These are phyloP conservation scores for Mycena galopus DNA, from an alignment of 768 basidiomycete species.

Conservation along the genomic window DNA sequence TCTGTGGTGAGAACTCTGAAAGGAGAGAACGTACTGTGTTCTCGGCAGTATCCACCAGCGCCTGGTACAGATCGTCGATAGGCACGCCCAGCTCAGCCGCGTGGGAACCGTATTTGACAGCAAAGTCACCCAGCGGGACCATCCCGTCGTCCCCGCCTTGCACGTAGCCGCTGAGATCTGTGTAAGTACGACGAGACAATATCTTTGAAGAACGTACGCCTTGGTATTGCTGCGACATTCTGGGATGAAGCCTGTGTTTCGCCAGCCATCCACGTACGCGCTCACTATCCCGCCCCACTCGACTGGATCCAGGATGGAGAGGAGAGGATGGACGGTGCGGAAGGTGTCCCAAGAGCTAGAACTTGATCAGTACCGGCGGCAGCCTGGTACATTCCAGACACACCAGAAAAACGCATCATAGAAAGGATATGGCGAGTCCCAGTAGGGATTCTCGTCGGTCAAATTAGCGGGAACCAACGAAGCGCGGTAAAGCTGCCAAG, in stretches of 20 bases:
- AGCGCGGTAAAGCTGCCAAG: conserved; percentile 59
- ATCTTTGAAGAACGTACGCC: conserved; percentile 46
- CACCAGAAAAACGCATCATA: conserved; percentile 67
- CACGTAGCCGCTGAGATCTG: conserved; percentile 55
- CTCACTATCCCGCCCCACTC: conserved; percentile 64
- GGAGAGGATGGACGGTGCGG: conserved; percentile 64
- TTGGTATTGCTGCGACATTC: conserved; percentile 66
- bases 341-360: conserved; percentile 67
- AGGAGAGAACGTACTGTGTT: conserved; percentile 55
- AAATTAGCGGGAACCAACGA: conserved; percentile 66
- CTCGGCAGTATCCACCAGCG: conserved; percentile 64
- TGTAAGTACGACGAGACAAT: background rate
- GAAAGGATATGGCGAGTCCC: conserved; percentile 60
- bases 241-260: conserved; percentile 62
- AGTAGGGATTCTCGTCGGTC: conserved; percentile 65
- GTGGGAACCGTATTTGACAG: conserved; percentile 56
- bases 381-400: conserved; percentile 3
- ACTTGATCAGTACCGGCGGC: background rate
- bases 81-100: conserved; percentile 57
- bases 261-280: conserved; percentile 65
- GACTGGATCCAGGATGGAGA: conserved; percentile 57
- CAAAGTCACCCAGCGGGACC: conserved; percentile 67
- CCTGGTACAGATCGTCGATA: conserved; percentile 61
- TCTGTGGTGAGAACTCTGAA: background rate
- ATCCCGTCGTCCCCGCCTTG: conserved; percentile 66